Conservation (phyloP, 495 filamentous ascomycete species). For the Aspergillus biplanus region DNA sequence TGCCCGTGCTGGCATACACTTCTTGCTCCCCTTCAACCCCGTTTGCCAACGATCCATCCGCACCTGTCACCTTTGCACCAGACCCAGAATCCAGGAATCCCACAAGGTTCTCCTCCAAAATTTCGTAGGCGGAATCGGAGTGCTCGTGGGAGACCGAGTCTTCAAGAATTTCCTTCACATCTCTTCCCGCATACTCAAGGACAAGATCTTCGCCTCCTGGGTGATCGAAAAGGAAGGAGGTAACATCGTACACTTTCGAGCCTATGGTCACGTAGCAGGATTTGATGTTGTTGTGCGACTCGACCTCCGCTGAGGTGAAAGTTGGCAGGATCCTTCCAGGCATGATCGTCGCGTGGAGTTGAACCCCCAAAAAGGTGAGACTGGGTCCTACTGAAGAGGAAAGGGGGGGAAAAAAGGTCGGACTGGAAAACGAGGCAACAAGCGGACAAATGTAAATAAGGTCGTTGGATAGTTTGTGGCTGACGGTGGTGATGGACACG, state of each 20-base stretch:
- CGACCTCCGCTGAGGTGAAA: conserved; percentile 76
- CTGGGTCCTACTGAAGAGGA: not conserved
- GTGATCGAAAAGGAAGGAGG: conserved; percentile 83
- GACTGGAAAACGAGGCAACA: conserved; percentile 10
- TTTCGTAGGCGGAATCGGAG: conserved; percentile 89
- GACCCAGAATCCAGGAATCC: conserved; percentile 65
- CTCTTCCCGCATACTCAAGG: conserved; percentile 87
- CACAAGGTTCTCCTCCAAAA: conserved; percentile 81
- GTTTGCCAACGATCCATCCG: conserved; percentile 48
- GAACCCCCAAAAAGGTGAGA: conserved; percentile 1
- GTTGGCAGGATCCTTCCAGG: conserved; percentile 71
- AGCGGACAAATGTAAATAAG: conserved; percentile 13
- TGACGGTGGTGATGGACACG: conserved; percentile 14
- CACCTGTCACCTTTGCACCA: conserved; percentile 32
- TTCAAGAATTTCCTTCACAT: conserved; percentile 79
- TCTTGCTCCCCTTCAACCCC: conserved; percentile 45
- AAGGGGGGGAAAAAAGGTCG: not conserved
- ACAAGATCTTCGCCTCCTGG: conserved; percentile 90
- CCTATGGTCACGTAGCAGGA: conserved; percentile 95
- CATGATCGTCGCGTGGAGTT: conserved; percentile 35
- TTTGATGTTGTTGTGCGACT: conserved; percentile 74
- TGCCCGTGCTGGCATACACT: conserved; percentile 75
- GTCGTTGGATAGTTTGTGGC: conserved; percentile 16
- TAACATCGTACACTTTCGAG: conserved; percentile 91
- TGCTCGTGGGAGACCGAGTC: conserved; percentile 85